Evolutionary conservation across 768 basidiomycete genomes (phyloP).

Genomic region (Boletus tylopilopsis): DNA sequence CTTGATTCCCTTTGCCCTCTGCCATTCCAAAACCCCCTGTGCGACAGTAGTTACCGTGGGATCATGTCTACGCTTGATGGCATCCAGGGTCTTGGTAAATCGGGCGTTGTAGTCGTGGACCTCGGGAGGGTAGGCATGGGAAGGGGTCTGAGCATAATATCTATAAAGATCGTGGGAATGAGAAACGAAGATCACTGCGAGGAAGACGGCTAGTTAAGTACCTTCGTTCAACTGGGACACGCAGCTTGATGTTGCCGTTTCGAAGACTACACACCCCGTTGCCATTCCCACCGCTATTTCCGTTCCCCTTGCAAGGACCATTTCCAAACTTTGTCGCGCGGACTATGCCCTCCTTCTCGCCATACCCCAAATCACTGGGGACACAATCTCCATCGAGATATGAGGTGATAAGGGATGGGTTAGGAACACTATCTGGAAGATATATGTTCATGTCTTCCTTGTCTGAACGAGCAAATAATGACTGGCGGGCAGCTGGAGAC

Average conservation of each 20-base stretch:
- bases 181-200: not conserved
- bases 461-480: slow-evolving; percentile 6
- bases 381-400: slow-evolving; percentile 29
- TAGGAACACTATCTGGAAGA: slow-evolving; percentile 12
- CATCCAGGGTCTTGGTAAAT: slow-evolving; percentile 83
- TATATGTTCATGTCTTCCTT: slow-evolving; percentile 17
- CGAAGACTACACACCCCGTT: slow-evolving; percentile 12
- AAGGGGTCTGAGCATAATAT: slow-evolving; percentile 78
- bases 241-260: slow-evolving; percentile 14
- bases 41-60: slow-evolving; percentile 97
- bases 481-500: slow-evolving; percentile 12
- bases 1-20: slow-evolving; percentile 43
- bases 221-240: slow-evolving; percentile 18
- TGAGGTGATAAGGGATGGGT: slow-evolving; percentile 13
- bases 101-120: slow-evolving; percentile 88
- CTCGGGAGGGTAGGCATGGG: slow-evolving; percentile 82
- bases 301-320: slow-evolving; percentile 14
- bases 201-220: not conserved
- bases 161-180: slow-evolving; percentile 35
- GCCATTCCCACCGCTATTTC: slow-evolving; percentile 20
- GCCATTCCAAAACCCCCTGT: slow-evolving; percentile 96
- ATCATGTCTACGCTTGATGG: slow-evolving; percentile 92
- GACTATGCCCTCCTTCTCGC: slow-evolving; percentile 10
- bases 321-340: slow-evolving; percentile 12
- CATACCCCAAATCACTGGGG: slow-evolving; percentile 10